Conservation (phyloP, 2,329 filamentous ascomycete species). For the Diplodia corticola region DNA sequence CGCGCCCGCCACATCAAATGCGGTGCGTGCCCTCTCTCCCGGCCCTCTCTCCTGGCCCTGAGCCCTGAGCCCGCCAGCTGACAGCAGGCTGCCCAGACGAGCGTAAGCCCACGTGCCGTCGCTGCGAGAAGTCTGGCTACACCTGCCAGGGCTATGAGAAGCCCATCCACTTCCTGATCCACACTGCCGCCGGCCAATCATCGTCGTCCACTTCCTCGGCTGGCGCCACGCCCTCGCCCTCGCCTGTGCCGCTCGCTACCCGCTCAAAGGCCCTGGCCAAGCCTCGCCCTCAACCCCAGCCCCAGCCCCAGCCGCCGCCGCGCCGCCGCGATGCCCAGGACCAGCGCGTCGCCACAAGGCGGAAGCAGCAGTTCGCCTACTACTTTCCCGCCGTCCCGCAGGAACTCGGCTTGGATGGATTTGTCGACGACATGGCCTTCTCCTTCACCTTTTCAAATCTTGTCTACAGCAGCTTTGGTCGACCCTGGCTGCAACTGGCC, state of each 20-base stretch:
- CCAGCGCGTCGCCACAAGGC: neutral
- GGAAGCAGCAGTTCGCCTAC: conserved; percentile 10
- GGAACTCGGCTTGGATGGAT: conserved; percentile 24
- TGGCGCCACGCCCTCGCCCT: neutral
- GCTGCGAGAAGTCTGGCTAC: conserved; percentile 26
- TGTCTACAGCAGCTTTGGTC: conserved; percentile 26
- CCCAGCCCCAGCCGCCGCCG: neutral
- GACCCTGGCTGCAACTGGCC: conserved; percentile 25
- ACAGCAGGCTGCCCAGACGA: conserved; percentile 24
- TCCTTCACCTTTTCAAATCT: conserved; percentile 26
- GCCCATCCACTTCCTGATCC: conserved; percentile 25
- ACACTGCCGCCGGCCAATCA: neutral
- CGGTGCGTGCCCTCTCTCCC: conserved; percentile 6
- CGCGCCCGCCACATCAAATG: conserved; percentile 23
- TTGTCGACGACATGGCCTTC: conserved; percentile 25
- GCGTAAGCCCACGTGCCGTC: conserved; percentile 25
- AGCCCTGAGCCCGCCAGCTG: neutral
- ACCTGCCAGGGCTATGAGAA: conserved; percentile 25
- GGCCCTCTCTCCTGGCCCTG: too few species aligned
- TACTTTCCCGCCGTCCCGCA: conserved; percentile 18
- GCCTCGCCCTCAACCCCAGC: neutral
- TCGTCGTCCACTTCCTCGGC: neutral
- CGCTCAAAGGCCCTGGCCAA: neutral
- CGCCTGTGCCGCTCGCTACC: neutral
- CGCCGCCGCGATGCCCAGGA: neutral